Base-by-base conservation (phyloP, 768 basidiomycete species). In the Pulveroboletus sp. region DNA sequence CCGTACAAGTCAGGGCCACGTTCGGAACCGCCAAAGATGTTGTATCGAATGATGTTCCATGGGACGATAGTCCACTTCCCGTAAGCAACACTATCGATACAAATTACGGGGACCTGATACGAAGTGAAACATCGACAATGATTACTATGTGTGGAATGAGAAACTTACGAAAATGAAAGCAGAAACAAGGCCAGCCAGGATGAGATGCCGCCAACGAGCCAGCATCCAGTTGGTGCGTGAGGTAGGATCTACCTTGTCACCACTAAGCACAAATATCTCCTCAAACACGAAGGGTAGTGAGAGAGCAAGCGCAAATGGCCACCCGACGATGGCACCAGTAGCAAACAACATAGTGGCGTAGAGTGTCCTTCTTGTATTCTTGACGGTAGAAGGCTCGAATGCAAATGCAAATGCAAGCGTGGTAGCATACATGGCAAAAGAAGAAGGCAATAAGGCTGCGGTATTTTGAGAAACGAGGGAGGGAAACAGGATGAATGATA, bases 1-100 rank as follows among this genome's bases (percentile, higher is more conserved):
- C 96, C 96, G 66, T 98, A 98, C 21, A 99, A 79, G 47, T 84
- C 79, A n/a, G 96, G 93, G 1, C 94, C 93, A 28, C 85, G 82
- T 39, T 81, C 78, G 39, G 80, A 66, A 31, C 81, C 81, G 14
- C 89, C 83, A 68, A 99, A 90, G 54, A 98, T 78, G 68, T 99
- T 99, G 76, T 99, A 98, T 44, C 72, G 75, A 59, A 98, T 69
- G 56, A 98, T 94, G 68, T 98, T 96, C 85, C 91, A 92, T 1
- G 95, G 89, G 3, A 91, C 89, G 47, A 95, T 66, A 6, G 79
- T 76, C 36, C 83, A 73, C 50, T 79, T 83, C 17, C 90, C 90
- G 62, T 97, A 99, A 2, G 87, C 91, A 53, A 84, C 72, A 26
- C 85, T 91, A 71, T 99, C 96, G 48, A 97, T 74, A 26, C 73